Evolutionary conservation across 2,329 filamentous ascomycete genomes (phyloP).

Genomic region (Cercospora citrullina): DNA sequence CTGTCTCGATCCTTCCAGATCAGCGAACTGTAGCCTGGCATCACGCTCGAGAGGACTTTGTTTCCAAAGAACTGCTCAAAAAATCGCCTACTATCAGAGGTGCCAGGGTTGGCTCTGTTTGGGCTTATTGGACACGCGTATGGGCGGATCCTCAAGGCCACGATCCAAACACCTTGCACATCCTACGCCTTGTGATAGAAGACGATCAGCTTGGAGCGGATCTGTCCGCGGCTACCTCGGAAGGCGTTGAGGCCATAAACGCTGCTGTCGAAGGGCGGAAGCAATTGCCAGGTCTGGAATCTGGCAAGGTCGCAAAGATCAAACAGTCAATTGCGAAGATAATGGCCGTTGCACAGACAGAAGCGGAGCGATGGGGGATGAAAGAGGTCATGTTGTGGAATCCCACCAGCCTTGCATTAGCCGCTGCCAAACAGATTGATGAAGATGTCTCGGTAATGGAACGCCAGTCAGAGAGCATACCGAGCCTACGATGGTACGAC

Average conservation of each 20-base stretch:
- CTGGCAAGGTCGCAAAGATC: conserved; percentile 22
- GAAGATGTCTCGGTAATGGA: conserved; percentile 52
- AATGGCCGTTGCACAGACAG: conserved; percentile 64
- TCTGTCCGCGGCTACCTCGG: conserved; percentile 15
- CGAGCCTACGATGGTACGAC: conserved; percentile 70
- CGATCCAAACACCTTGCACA: conserved; percentile 65
- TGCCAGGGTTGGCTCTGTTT: conserved; percentile 64
- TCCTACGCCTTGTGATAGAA: conserved; percentile 69
- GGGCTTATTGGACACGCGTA: conserved; percentile 70
- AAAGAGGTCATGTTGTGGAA: conserved; percentile 80
- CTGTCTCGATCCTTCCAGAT: conserved; percentile 68
- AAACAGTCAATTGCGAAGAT: conserved; percentile 62
- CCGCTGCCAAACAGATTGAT: conserved; percentile 49
- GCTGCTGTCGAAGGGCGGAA: conserved; percentile 2
- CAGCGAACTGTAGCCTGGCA: conserved; percentile 72
- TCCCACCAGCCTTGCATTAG: conserved; percentile 57
- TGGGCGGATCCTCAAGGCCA: conserved; percentile 60
- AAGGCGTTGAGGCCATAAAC: conserved; percentile 29
- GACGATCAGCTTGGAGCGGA: conserved; percentile 39
- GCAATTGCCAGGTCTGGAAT: conserved; percentile 24
- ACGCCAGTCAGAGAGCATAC: conserved; percentile 66
- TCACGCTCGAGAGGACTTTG: conserved; percentile 77
- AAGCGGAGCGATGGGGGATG: conserved; percentile 72
- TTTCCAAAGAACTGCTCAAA: conserved; percentile 63
- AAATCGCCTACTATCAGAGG: conserved; percentile 64